These are phyloP conservation scores for Ustilago crameri DNA, from an alignment of 1,284 basidiomycete species.

Conservation along the genomic window DNA sequence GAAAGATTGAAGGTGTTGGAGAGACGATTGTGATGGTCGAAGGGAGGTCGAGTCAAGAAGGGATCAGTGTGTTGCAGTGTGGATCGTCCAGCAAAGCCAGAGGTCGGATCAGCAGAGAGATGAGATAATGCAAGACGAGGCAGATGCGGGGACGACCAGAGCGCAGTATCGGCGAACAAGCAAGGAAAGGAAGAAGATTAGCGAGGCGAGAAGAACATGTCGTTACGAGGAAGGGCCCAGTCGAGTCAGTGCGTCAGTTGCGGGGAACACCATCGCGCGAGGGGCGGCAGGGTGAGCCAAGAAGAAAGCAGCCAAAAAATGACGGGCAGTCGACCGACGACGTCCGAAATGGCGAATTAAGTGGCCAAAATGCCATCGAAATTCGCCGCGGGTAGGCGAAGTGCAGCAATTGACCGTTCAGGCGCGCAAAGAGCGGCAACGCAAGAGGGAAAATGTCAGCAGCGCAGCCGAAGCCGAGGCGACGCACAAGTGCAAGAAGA, in stretches of 20 bases:
- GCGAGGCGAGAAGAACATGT: constrained; percentile 4
- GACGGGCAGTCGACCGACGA: constrained; percentile 30
- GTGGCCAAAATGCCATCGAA: not conserved
- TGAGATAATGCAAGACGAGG: not conserved
- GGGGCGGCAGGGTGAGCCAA: not conserved
- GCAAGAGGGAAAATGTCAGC: constrained; percentile 4
- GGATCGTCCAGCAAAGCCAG: not conserved
- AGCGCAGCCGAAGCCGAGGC: not conserved
- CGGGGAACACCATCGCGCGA: constrained; percentile 10
- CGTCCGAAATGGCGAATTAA: constrained; percentile 12
- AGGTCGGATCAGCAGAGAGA: not conserved
- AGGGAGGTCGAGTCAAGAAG: not conserved
- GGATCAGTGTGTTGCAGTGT: not conserved
- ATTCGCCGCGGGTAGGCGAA: constrained; percentile 7
- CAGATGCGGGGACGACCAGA: not conserved
- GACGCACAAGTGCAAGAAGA: not conserved
- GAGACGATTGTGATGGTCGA: not conserved
- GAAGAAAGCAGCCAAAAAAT: constrained; percentile 5
- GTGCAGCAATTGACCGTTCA: not conserved
- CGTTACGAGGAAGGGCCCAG: not conserved
- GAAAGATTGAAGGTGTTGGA: not conserved
- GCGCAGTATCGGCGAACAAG: not conserved
- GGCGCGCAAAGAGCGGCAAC: constrained; percentile 10
- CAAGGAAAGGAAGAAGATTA: not conserved
- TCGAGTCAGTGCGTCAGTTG: constrained; percentile 19